A percentile compares a stretch with the other conserved stretches of the same genome.
Evolutionary conservation across 2,329 filamentous ascomycete species (phyloP).

Genomic region (Aureobasidium pullulans): DNA sequence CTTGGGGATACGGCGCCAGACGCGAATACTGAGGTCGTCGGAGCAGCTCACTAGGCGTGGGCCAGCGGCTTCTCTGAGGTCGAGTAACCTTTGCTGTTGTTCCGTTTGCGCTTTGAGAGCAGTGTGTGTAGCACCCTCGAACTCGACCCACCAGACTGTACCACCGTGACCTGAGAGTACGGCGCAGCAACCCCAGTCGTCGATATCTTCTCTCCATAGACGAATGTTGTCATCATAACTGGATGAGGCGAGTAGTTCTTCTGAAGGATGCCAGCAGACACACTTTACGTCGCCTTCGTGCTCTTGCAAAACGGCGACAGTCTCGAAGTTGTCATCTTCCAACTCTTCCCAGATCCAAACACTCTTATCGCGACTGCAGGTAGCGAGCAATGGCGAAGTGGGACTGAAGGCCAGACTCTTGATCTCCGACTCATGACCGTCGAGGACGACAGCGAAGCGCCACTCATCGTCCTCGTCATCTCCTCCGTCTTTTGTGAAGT

Average conservation of each 20-base stretch:
- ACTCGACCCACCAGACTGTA: conserved; percentile 85
- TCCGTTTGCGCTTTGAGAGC: conserved; percentile 22
- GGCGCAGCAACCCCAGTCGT: conserved; percentile 89
- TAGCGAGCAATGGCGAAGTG: conserved; percentile 72
- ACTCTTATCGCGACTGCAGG: conserved; percentile 84
- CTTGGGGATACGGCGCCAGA: conserved; percentile 65
- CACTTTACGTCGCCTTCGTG: conserved; percentile 94
- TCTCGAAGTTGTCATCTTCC: conserved; percentile 93
- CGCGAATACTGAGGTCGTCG: conserved; percentile 68
- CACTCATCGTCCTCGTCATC: conserved; percentile 70
- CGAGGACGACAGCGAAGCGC: conserved; percentile 84
- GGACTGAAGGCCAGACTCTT: conserved; percentile 70
- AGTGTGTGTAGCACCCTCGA: conserved; percentile 42
- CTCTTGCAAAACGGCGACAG: conserved; percentile 86
- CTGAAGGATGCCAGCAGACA: conserved; percentile 81
- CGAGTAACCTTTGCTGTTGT: conserved; percentile 29
- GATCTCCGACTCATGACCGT: conserved; percentile 93
- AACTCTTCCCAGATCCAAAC: conserved; percentile 99
- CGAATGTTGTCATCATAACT: conserved; percentile 91
- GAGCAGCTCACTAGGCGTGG: conserved; percentile 72
- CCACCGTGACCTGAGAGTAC: conserved; percentile 71
- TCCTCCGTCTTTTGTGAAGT: conserved; percentile 30
- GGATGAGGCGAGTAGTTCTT: conserved; percentile 73
- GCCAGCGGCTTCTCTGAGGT: conserved; percentile 33
- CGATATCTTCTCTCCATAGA: conserved; percentile 81